Evolutionary conservation across 2,329 filamentous ascomycete genomes (phyloP).

Genomic region (Aspergillus ruber): DNA sequence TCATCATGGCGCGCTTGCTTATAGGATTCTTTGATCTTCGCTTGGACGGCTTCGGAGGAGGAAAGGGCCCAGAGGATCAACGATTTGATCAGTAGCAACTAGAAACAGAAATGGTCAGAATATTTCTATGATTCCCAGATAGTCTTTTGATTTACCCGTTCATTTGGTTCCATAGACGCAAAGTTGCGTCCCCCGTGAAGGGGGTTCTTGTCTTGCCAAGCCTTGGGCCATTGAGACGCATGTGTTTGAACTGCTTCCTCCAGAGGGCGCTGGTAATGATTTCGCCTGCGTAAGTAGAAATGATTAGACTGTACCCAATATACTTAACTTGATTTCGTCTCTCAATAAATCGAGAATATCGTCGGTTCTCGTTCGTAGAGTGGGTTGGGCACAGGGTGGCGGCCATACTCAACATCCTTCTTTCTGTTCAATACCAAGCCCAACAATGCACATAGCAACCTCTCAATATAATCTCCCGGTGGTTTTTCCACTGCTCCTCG

Average conservation of each 20-base stretch:
- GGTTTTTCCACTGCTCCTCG: constrained; percentile 69
- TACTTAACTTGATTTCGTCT: constrained; percentile 1
- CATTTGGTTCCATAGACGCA: constrained; percentile 69
- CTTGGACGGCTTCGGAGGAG: constrained; percentile 75
- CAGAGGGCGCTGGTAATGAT: constrained; percentile 85
- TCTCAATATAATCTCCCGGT: constrained; percentile 79
- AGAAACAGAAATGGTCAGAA: constrained; percentile 9
- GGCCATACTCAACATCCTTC: constrained; percentile 91
- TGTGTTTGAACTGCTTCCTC: constrained; percentile 87
- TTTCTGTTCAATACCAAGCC: constrained; percentile 90
- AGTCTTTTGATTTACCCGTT: constrained; percentile 59
- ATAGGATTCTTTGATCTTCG: constrained; percentile 79
- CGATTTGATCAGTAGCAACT: constrained; percentile 78
- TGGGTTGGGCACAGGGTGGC: constrained; percentile 15
- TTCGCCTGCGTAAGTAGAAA: constrained; percentile 54
- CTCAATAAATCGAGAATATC: background rate
- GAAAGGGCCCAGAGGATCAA: constrained; percentile 84
- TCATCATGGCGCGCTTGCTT: constrained; percentile 76
- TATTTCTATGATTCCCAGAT: background rate
- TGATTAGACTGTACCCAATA: constrained; percentile 20
- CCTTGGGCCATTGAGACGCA: constrained; percentile 77
- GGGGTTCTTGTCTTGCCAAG: constrained; percentile 79
- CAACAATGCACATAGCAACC: constrained; percentile 81
- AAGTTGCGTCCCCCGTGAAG: constrained; percentile 75
- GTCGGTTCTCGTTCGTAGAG: constrained; percentile 2